Base-by-base conservation (phyloP, 1,139 yeast species). In the Fermentozyma sake region DNA sequence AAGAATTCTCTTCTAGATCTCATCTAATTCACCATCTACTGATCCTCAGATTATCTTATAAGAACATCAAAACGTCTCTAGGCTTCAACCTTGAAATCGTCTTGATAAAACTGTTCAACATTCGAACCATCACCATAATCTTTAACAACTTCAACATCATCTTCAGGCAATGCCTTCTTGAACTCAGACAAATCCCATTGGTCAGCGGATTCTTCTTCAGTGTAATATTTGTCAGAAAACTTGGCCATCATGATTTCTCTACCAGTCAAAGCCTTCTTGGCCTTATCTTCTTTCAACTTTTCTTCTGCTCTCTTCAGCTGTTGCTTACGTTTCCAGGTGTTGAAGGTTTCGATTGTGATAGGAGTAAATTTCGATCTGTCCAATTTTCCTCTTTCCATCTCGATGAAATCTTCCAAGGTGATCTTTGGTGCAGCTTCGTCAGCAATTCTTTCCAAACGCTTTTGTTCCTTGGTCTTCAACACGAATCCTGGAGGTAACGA, bases 401-500 rank as follows among this genome's bases (percentile, higher is more conserved):
- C 98, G 41, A 93, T 76, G 55, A 91, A 91, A 40, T 93, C 98
- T 59, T 93, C 99, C 46, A 93, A 68, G 1, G 97, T 85, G 48
- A 93, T 84, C 64, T 82, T 80, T 30, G 96, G 96, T 48, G 85
- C 87, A 34, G 75, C 69, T 28, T 87, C 96, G 17, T 78, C 75
- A 12, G 95, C 96, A 55, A 81, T 69, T 50, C 79, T 81, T 58
- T 91, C 98, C 49, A 87, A 62, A 50, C 89, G 75, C 69, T 84
- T 81, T 56, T 93, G 96, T 55, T 91, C 98, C 60, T 87, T 89
- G 25, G 98, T 91, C 69, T 91, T 93, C 61, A 93, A 74, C 30
- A 86, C 94, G 57, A 87, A 93, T 2, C 98, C 99, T 24, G 93
- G 87, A 23, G 99, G 99, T 46, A 93, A 70, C n/a, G 97, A 82